Base-by-base conservation (phyloP, 371 early-diverging fungal species). In the Mucor irregularis region DNA sequence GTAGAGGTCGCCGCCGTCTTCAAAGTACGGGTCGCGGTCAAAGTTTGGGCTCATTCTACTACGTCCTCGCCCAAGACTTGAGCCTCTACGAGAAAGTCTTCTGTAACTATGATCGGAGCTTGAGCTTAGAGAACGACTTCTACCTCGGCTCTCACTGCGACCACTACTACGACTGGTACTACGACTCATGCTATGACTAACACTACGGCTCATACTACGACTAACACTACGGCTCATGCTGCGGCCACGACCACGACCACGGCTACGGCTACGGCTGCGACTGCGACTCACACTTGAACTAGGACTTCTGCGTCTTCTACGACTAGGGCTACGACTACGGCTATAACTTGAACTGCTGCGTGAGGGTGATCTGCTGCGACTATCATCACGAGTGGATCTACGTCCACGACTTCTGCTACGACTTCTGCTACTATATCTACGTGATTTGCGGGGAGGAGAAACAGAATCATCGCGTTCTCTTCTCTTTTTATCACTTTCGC, bases 301-400 rank as follows among this genome's bases (percentile, higher is more conserved):
- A 22, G 30, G 30, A 8, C 53, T 53, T 11, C 29, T 5, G n/a
- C 49, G 39, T 21, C 48, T 46, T n/a, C 65, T 58, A 19, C 35
- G 44, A 46, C 58, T 48, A 24, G 40, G 49, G 21, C 61, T 64
- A 22, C 51, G 48, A 7, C 59, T 56, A 28, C 55, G 39, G 16
- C 65, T 52, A 39, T 52, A 51, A 43, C 49, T n/a, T 4, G 16
- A 17, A 28, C 50, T 35, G 13, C n/a, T 16, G 17, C 52, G 35
- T 31, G 19, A 22, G n/a, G n/a, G n/a, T n/a, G n/a, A n/a, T n/a
- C n/a, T n/a, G 25, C 66, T 65, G 5, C 40, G 28, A 16, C 43
- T 43, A 22, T 35, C 31, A 31, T 33, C 24, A 19, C 14, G 49
- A 16, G 37, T 50, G 10, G 30, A 38, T 14, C 42, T 26, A 25